Evolutionary conservation across 441 rosid genomes (phyloP).

Genomic region (Adansonia madagascariensis): DNA sequence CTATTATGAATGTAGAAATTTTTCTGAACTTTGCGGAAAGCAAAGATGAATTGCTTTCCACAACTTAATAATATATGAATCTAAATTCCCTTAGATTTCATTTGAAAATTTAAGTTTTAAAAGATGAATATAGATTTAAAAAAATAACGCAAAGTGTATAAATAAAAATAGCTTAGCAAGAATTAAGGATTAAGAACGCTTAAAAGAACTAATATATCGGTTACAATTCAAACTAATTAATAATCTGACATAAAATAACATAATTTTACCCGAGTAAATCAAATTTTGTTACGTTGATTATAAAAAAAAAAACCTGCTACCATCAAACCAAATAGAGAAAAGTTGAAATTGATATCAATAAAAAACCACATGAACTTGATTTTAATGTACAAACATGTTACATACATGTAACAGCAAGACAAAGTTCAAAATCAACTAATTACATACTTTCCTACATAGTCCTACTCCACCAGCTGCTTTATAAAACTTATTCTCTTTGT

Average conservation of each 20-base stretch:
- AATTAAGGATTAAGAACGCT: not conserved
- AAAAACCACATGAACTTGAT: not conserved
- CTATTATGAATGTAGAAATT: not conserved
- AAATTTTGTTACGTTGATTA: not conserved
- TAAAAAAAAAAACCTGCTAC: not conserved
- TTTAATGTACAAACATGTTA: not conserved
- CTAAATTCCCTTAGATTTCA: no score
- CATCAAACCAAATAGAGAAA: no score
- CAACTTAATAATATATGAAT: not conserved
- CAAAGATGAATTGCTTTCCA: not conserved
- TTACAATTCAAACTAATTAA: not conserved
- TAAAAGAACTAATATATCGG: not conserved
- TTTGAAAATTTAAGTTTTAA: no score
- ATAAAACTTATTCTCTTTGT: slow-evolving; percentile 14
- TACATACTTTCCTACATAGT: not conserved
- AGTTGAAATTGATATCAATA: not conserved
- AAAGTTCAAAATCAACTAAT: not conserved
- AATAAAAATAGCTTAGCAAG: not conserved
- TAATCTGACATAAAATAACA: not conserved
- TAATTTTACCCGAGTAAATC: not conserved
- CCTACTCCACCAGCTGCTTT: no score
- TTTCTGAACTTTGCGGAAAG: no score
- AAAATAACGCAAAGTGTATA: no score
- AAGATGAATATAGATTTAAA: no score
- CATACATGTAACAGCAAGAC: not conserved